phyloP scores from a whole-genome alignment of 2,329 filamentous ascomycete genomes.

The Juglanconis oblonga region DNA sequence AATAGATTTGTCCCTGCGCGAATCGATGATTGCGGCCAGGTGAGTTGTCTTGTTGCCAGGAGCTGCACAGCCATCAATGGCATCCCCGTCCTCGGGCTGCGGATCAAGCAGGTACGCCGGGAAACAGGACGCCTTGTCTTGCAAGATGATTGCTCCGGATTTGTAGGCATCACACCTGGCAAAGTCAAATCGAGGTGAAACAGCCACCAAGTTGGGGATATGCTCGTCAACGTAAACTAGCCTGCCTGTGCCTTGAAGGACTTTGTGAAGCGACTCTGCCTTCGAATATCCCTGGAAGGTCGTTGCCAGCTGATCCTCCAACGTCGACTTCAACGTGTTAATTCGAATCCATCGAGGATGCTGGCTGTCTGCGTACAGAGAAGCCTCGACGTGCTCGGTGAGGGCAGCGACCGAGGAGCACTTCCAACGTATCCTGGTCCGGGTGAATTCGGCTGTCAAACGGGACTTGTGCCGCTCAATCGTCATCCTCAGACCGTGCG shows the following conservation, averaged over 20 bases:
- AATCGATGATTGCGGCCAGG: conserved; percentile 69
- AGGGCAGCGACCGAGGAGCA: conserved; percentile 67
- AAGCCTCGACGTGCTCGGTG: conserved; percentile 53
- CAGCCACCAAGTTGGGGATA: conserved; percentile 78
- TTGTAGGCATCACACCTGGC: conserved; percentile 71
- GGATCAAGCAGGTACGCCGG: conserved; percentile 84
- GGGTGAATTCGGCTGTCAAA: conserved; percentile 77
- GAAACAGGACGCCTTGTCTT: conserved; percentile 97
- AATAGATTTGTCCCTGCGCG: conserved; percentile 33
- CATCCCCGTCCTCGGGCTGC: conserved; percentile 62
- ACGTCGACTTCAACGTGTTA: conserved; percentile 71
- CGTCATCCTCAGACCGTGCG: conserved; percentile 72
- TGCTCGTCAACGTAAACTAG: conserved; percentile 72
- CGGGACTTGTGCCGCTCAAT: conserved; percentile 80
- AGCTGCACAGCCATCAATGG: conserved; percentile 91
- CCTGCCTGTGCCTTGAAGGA: conserved; percentile 46
- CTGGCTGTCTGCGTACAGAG: conserved; percentile 46
- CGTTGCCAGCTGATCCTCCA: conserved; percentile 69
- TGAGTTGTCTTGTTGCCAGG: conserved; percentile 98
- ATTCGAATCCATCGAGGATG: conserved; percentile 92
- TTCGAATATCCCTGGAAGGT: conserved; percentile 67
- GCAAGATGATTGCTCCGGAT: conserved; percentile 77
- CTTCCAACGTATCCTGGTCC: conserved; percentile 69
- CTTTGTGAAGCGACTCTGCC: conserved; percentile 53
- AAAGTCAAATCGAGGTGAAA: conserved; percentile 70